Percentiles rank a stretch among this genome's conserved stretches.
Evolutionary conservation across 345 rosid species (phyloP).

Genomic region (Aquilaria malaccensis): DNA sequence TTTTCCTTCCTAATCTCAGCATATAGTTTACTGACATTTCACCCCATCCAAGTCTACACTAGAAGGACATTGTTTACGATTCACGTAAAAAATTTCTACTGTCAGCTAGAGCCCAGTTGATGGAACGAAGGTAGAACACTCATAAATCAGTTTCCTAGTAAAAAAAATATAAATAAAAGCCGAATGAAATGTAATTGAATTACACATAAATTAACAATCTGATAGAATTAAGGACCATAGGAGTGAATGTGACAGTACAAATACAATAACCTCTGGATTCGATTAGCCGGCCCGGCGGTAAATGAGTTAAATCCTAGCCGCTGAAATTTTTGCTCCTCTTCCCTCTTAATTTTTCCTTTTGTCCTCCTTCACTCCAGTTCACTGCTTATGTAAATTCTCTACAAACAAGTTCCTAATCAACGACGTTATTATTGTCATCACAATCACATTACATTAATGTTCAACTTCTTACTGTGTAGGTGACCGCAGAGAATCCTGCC

Average conservation of each 20-base stretch:
- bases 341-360: background rate
- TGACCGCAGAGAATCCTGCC: slow-evolving; percentile 5
- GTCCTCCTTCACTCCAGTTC: slow-evolving; percentile 12
- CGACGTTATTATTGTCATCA: background rate
- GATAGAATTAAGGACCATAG: background rate
- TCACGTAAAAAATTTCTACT: background rate
- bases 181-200: background rate
- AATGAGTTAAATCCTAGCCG: slow-evolving; percentile 14
- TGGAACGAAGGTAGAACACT: no score
- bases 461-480: slow-evolving; percentile 15
- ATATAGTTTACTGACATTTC: slow-evolving; percentile 3
- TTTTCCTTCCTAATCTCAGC: slow-evolving; percentile 1
- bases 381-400: background rate
- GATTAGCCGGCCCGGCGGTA: slow-evolving; percentile 18
- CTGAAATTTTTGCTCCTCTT: background rate
- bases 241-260: background rate
- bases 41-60: background rate
- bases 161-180: no score
- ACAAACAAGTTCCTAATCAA: slow-evolving; percentile 6
- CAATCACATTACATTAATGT: slow-evolving; percentile 10
- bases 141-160: no score
- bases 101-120: no score
- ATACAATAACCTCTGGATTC: background rate
- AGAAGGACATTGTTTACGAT: background rate
- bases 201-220: background rate